Evolutionary conservation across 2,329 filamentous ascomycete species (phyloP).

Genomic region (Paracorniculantispora psalliotae): DNA sequence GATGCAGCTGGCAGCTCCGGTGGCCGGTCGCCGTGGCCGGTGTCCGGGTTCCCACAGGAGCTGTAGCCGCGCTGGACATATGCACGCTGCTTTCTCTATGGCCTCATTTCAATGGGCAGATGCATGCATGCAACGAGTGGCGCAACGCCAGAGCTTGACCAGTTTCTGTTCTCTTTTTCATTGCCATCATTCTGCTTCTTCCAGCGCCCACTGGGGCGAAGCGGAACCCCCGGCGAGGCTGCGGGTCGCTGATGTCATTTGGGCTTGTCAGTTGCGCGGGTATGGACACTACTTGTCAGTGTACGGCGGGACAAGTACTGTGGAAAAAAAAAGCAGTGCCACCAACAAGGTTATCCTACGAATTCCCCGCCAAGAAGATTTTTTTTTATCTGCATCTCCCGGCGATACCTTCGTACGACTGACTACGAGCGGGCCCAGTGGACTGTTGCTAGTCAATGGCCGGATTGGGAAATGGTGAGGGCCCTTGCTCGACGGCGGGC

Average conservation of each 20-base stretch:
- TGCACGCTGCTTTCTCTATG: no score
- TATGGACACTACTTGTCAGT: no score
- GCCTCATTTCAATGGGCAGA: no score
- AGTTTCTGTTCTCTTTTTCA: no score
- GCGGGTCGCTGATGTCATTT: conserved; percentile 13
- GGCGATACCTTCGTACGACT: no score
- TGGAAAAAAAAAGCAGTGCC: neutral
- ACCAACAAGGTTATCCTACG: neutral
- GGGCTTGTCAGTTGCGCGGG: no score
- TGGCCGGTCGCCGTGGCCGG: no score
- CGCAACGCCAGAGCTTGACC: no score
- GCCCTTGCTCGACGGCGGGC: neutral
- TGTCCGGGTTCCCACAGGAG: neutral
- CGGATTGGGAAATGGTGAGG: neutral
- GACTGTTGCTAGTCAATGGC: conserved; percentile 11
- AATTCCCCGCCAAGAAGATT: neutral
- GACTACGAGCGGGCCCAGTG: neutral
- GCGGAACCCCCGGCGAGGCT: neutral
- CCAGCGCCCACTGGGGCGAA: conserved; percentile 1
- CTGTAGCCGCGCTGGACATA: no score
- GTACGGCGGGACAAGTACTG: no score
- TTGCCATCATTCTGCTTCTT: no score
- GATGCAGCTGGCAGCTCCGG: neutral
- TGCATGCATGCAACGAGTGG: no score
- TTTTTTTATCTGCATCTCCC: neutral